Evolutionary conservation across 148 eudicot species (phyloP), one percentile per base, ranked within the genome.

Genomic region (Fagopyrum esculentum): DNA sequence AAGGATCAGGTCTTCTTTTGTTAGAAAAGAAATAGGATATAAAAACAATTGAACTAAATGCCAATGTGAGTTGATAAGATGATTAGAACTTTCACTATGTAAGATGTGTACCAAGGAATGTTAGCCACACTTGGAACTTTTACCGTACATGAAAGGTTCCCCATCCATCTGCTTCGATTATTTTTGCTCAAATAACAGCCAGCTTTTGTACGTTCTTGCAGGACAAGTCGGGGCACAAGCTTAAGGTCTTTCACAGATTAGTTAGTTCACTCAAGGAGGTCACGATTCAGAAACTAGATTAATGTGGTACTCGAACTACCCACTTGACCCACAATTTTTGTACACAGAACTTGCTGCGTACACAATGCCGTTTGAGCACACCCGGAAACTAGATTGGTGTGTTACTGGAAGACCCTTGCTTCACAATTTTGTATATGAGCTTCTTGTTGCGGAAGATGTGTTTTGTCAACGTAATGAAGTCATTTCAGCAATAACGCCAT

Each of bases 141-240:
- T 22, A 22, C 26, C 26, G 26, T 22, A 22, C 26, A 22, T 0
- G 26, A 22, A 22, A 22, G 26, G 26, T 22, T 22, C 26, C 26
- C 0, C 26, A 22, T 22, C 26, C 26, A 22, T 22, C 26, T 22
- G 26, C 26, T 22, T 22, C 0, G 26, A 22, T 22, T 22, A 22
- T 22, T 22, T 22, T 22, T 22, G 26, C 26, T 22, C 26, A 22
- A 22, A 22, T 22, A 22, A 22, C 26, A 22, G 26, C 26, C 26
- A 22, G 26, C 26, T 22, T 63, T 17, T 66, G 7, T 7, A 6
- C 48, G 26, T 26, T 46, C 40, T 29, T 47, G 22, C 97, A 95
- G 99, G 97, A 88, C 15, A 95, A 95, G 88, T 85, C 87, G 11
- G 96, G 97, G 29, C 91, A 84, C 48, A 85, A 81, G 78, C 87